Base-by-base conservation (phyloP, 345 rosid species). In the Laguncularia racemosa region DNA sequence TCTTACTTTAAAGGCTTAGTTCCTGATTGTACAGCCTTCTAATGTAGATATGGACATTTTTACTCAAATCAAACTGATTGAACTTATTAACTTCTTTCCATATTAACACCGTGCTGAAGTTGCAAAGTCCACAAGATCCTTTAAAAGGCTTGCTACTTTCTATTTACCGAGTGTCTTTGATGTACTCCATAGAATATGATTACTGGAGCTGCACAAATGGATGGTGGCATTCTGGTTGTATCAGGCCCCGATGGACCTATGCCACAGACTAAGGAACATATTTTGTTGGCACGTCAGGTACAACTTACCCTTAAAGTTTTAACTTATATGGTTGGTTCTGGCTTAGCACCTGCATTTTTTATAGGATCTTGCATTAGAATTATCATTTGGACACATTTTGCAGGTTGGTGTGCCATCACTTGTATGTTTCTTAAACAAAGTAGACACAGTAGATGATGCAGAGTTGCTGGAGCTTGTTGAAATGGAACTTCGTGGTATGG, bases 131-230 rank as follows among this genome's bases (percentile, higher is more conserved):
- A 33, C 0, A 1, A 33, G 6, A 33, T 33, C 40, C 40, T 33
- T 33, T 33, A 33, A 33, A 26, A 33, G 40, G 40, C 40, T 33
- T 33, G 40, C 40, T 33, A 9, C 9, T 33, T 33, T 33, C 40
- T 33, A 6, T 33, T 33, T 6, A 33, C 9, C 40, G 6, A 6
- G 16, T 62, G 16, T 46, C 18, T 53, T 20, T 56, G 20, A 56
- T 44, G 40, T 70, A 52, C 55, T 70, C 63, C 71, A 51, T 71
- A 95, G 99, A 95, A 95, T 77, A 93, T 93, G 99, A 93, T 93
- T 71, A 93, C 99, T 64, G 97, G 99, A 62, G 99, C 99, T 67
- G 99, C 97, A 26, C 97, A 92, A 74, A 89, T 92, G 97, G 99
- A 93, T 67, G 99, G 99, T 68, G 99, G 99, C 57, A 93, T 93